A percentile compares a stretch with the other conserved stretches of the same genome.
Evolutionary conservation across 176 grass and related monocot species (phyloP).

Genomic region (Dactylis glomerata): DNA sequence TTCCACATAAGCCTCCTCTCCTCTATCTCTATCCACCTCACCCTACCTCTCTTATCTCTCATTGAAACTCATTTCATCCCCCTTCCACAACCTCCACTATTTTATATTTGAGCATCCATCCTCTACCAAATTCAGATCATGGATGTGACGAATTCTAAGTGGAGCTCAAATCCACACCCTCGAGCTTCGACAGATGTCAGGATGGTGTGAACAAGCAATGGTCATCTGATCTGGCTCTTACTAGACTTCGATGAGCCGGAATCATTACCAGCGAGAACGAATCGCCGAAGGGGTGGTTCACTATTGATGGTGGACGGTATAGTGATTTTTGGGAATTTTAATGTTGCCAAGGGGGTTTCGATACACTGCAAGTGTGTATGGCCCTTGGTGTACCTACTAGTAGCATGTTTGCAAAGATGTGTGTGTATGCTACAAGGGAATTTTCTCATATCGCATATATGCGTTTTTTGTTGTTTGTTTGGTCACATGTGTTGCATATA

Average conservation of each 20-base stretch:
- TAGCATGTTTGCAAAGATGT: not conserved
- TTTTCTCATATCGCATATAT: not conserved
- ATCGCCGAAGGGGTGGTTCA: not conserved
- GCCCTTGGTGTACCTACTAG: too few relatives aligned
- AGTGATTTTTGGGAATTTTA: not conserved
- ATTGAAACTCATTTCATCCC: too few relatives aligned
- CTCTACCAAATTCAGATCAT: not conserved
- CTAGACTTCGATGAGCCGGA: not conserved
- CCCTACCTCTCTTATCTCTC: too few relatives aligned
- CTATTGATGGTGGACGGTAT: not conserved
- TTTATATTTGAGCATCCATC: too few relatives aligned
- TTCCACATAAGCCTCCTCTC: too few relatives aligned
- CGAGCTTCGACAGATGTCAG: accelerated
- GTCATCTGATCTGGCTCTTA: not conserved
- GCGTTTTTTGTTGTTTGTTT: not conserved
- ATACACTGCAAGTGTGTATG: too few relatives aligned
- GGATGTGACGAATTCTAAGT: not conserved
- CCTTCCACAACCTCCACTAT: too few relatives aligned
- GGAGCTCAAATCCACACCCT: not conserved
- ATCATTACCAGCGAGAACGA: not conserved
- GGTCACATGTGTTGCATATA: not conserved
- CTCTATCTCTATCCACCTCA: too few relatives aligned
- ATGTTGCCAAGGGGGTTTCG: not conserved
- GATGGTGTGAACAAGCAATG: not conserved
- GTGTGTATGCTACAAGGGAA: not conserved